phyloP scores from a whole-genome alignment of 2,329 filamentous ascomycete species.

The Colletotrichum sp. region DNA sequence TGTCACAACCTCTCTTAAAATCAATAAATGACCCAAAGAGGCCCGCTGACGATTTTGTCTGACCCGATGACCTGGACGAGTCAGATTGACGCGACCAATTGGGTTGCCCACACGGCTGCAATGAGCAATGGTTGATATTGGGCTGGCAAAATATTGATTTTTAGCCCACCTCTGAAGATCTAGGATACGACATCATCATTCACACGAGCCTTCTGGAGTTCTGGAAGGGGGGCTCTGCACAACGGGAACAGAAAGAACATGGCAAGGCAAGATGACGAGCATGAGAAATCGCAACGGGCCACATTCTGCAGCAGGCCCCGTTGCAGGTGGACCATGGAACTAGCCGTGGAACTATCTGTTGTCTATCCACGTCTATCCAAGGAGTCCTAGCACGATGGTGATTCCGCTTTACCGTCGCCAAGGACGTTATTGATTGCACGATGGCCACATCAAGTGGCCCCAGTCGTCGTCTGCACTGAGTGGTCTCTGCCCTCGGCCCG shows the following conservation, averaged over 20 bases:
- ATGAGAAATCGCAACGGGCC: constrained; percentile 1
- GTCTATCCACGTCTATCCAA: neutral
- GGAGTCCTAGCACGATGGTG: neutral
- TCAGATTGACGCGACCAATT: neutral
- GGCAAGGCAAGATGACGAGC: constrained; percentile 4
- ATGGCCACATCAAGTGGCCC: neutral
- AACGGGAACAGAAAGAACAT: neutral
- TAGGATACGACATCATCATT: neutral
- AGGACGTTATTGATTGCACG: neutral
- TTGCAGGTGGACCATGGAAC: neutral
- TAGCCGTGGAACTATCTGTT: neutral
- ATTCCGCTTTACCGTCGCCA: neutral
- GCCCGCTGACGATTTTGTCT: neutral
- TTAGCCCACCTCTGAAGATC: neutral
- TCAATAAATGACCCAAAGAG: constrained; percentile 8
- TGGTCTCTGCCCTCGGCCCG: neutral
- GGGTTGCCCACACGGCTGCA: neutral
- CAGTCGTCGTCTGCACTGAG: neutral
- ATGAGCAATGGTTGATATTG: constrained; percentile 7
- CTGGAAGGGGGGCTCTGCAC: neutral
- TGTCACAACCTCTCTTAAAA: neutral
- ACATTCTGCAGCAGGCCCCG: neutral
- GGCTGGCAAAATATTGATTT: constrained; percentile 9
- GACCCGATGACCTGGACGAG: constrained; percentile 7
- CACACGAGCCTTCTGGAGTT: neutral